Evolutionary conservation across 352 stramenopile species (phyloP), one percentile per base, ranked within the genome.

Genomic region (Globisporangium iwayamae): DNA sequence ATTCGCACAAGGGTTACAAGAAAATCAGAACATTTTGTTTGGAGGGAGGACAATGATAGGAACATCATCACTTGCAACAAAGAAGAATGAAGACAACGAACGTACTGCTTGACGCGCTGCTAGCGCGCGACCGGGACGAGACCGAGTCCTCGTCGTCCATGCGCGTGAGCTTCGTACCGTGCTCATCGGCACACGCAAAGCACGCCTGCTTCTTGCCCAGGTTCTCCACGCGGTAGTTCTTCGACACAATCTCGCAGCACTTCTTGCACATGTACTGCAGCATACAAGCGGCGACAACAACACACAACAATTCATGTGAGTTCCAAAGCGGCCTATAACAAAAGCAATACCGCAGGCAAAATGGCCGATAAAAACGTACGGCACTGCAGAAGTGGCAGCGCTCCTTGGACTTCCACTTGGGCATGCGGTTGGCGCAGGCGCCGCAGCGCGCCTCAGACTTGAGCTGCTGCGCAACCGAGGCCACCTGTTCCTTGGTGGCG

Each of bases 191-290:
- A 25, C 82, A 91, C 16, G 81, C 67, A 58, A 89, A 89, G 63
- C 82, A 91, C 32, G 72, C 75, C 32, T 81, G 51, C 41, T 77
- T 70, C 38, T 72, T 66, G 32, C 62, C 54, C 8, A 86, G 53
- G 34, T 70, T 68, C 16, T 83, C 70, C 32, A 89, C 70, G 11
- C 72, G 71, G 55, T 87, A 89, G 66, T 89, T 89, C 53, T 79
- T 74, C 18, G 67, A 64, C 9, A 89, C 77, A 30, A 91, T 88
- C 50, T 78, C 69, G 34, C 57, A 69, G 66, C 82, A 91, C 52
- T 84, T 88, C 63, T 86, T 80, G 69, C 82, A 91, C 66, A 91
- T 74, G 61, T 81, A 89, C 82, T 91, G 62, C 1, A 54, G 14
- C 51, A 54, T n/a, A 7, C 47, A 55, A 34, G 41, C 41, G 9